phyloP scores from a whole-genome alignment of 257 asterid genomes.

The Primulina huaijiensis region DNA sequence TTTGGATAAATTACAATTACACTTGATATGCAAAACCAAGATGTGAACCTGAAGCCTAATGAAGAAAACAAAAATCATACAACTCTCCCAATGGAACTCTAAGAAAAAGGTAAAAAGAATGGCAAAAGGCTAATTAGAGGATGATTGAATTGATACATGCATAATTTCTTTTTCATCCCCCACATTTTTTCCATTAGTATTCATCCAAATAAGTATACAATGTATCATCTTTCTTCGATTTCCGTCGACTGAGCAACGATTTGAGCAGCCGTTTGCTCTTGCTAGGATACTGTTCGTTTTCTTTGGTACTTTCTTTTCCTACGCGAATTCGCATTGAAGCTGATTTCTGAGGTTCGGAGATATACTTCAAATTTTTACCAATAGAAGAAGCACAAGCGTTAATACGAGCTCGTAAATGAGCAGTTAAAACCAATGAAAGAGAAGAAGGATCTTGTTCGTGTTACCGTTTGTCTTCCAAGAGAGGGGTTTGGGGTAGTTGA shows the following conservation, averaged over 20 bases:
- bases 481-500: slow-evolving; percentile 76
- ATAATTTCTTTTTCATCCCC: not conserved
- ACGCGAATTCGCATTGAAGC: slow-evolving; percentile 75
- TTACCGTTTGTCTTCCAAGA: slow-evolving; percentile 54
- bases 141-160: slow-evolving; percentile 3
- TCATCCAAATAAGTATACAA: slow-evolving; percentile 86
- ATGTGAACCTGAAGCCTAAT: slow-evolving; percentile 22
- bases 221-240: slow-evolving; percentile 84
- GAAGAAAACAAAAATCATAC: slow-evolving; percentile 24
- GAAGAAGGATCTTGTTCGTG: not conserved
- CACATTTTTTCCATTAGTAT: slow-evolving; percentile 37
- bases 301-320: slow-evolving; percentile 57
- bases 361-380: slow-evolving; percentile 41
- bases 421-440: not conserved
- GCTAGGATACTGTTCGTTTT: slow-evolving; percentile 56
- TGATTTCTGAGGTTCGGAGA: slow-evolving; percentile 71
- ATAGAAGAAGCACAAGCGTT: slow-evolving; percentile 8
- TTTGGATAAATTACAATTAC: slow-evolving; percentile 36
- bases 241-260: slow-evolving; percentile 80
- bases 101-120: not conserved
- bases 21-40: not conserved
- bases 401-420: slow-evolving; percentile 14
- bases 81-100: slow-evolving; percentile 23
- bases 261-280: slow-evolving; percentile 88
- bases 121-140: not conserved